Base-by-base conservation (phyloP, 495 filamentous ascomycete species). In the Trichocladium antarcticum region DNA sequence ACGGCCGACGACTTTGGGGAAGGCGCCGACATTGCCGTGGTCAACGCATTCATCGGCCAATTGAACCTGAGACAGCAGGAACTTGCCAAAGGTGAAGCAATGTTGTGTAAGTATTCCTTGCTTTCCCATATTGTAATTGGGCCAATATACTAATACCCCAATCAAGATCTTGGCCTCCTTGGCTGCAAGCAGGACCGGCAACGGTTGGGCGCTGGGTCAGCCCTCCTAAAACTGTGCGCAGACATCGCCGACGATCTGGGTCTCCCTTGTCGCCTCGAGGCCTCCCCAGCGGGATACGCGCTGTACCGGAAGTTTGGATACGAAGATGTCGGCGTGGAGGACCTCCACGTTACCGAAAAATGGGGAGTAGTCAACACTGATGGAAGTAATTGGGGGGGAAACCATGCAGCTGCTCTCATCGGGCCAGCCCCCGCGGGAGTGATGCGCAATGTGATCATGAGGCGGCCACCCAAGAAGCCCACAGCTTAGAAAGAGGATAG, bases 401-500 rank as follows among this genome's bases (percentile, higher is more conserved):
- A 55, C 29, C 47, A 34, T 21, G 61, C 56, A 6, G 32, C 62
- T 7, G 47, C 47, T 3, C 19, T 63, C 9, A 48, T 43, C 1
- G 58, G 57, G 9, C 52, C 58, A 0, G 28, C 52, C 4, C 32
- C 57, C 3, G 44, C 55, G n/a, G 63, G 63, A 1, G 39, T 38
- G 17, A 11, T 43, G 11, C 58, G 63, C 9, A 50, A 27, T 10
- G 56, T 55, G 15, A 55, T 65, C 22, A 65, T 65, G 63, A 58
- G 37, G 47, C 20, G 63, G 15, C 47, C 55, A 3, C 29, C 51
- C 5, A 57, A 47, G 21, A 29, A 22, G 12, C 11, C 28, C 3
- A 28, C 3, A 31, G n/a, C 16, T 37, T 44, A 19, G n/a, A n/a
- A n/a, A 37, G 28, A n/a, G 20, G 16, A 10, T 16, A 29, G 15